A percentile compares a stretch with the other conserved stretches of the same genome.
These are phyloP conservation scores for Xerophyta viscosa DNA, from an alignment of 106 monocot species.

Conservation along the genomic window DNA sequence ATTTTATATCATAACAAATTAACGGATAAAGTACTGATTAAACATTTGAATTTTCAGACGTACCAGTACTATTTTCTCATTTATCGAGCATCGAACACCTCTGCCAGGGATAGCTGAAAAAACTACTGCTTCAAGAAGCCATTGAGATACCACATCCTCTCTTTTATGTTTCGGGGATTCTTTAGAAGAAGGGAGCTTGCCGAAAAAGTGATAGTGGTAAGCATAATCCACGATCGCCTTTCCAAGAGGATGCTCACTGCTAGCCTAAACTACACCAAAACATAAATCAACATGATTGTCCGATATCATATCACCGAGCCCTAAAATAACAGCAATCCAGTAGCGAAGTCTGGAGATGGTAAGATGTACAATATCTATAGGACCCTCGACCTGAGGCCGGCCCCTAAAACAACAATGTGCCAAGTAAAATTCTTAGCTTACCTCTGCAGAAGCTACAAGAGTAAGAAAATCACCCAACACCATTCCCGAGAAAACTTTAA, in stretches of 20 bases:
- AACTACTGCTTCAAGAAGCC: conserved; percentile 72
- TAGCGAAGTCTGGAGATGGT: too few relatives aligned
- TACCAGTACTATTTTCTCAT: conserved; percentile 70
- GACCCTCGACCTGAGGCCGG: too few relatives aligned
- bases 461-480: conserved; percentile 69
- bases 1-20: too few relatives aligned
- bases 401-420: too few relatives aligned
- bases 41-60: conserved; percentile 26
- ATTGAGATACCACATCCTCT: conserved; percentile 52
- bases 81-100: conserved; percentile 75
- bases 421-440: conserved; percentile 12
- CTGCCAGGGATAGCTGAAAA: conserved; percentile 86
- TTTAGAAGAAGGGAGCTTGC: conserved; percentile 25
- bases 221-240: conserved; percentile 83
- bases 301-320: too few relatives aligned
- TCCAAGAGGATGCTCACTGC: conserved; percentile 94
- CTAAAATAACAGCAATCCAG: too few relatives aligned
- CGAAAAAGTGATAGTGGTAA: conserved; percentile 80
- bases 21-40: too few relatives aligned
- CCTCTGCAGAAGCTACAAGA: conserved; percentile 95
- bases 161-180: conserved; percentile 27
- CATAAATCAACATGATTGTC: not conserved
- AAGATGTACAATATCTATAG: too few relatives aligned
- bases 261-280: conserved; percentile 67
- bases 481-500: conserved; percentile 59